Base-by-base conservation (phyloP, 768 basidiomycete genomes). In the Paxillus rubicundulus region DNA sequence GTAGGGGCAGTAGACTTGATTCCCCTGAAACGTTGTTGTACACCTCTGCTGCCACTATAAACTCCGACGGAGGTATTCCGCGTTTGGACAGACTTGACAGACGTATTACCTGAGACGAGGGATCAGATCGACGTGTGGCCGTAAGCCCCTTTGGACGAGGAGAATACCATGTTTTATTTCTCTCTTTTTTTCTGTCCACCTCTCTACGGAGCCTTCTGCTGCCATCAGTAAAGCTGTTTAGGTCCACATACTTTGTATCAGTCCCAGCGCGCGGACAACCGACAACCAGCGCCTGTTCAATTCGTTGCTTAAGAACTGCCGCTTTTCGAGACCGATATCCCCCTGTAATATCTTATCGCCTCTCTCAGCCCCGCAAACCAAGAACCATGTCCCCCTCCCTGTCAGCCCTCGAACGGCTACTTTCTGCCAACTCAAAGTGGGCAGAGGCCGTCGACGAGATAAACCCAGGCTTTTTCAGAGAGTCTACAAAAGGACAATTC, bases 361-460 rank as follows among this genome's bases (percentile, higher is more conserved):
- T 44, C 13, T 6, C 42, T 16, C 42, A 20, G n/a, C 42, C 1
- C 8, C 42, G 16, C 16, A 44, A 13, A 28, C 21, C 16, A 17
- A 54, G 40, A 47, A 52, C 52, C 14, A 62, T 63, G 53, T 39
- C 49, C 0, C 44, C 49, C 0, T 49, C 61, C 1, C 2, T 9
- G 0, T 58, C 60, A 0, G 38, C 47, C 28, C 4, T 52, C 0
- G 49, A 57, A 3, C n/a, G 21, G 3, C 64, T 83, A 37, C 69
- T 84, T 56, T 60, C 68, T 18, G 65, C 65, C 38, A 95, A 95
- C 69, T 70, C 75, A 4, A 76, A 80, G 54, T 95, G 92, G 92
- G 85, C 89, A 0, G 61, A 74, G 24, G 77, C 81, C 37, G 82
- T 91, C 53, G 63, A 76, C 27, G 51, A 62, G 10, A 63, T 74